A percentile compares a stretch with the other conserved stretches of the same genome.
phyloP scores from a whole-genome alignment of 768 basidiomycete genomes.

The Gyrodon lividus region DNA sequence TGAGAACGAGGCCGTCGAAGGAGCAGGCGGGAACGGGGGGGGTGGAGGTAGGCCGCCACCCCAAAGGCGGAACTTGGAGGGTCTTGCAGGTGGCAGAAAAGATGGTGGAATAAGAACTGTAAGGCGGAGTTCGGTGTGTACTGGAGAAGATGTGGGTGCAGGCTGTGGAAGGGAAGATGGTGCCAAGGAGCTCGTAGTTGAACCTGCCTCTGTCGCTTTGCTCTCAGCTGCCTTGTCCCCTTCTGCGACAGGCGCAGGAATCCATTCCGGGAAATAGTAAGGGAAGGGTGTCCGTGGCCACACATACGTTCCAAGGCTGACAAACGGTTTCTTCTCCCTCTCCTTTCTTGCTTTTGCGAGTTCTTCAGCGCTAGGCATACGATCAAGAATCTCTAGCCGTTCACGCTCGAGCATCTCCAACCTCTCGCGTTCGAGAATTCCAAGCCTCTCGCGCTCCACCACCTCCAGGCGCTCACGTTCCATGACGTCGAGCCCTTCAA shows the following conservation, averaged over 20 bases:
- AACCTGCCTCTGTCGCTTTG: conserved; percentile 17
- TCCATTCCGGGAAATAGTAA: conserved; percentile 35
- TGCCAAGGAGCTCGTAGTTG: conserved; percentile 32
- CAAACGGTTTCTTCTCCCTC: conserved; percentile 29
- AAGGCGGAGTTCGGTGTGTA: conserved; percentile 34
- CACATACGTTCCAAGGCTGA: conserved; percentile 29
- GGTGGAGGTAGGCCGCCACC: conserved; percentile 57
- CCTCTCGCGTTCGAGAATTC: conserved; percentile 30
- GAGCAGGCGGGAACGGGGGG: conserved; percentile 33
- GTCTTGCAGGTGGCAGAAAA: conserved; percentile 55
- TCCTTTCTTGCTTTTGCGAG: conserved; percentile 30
- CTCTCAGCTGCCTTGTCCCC: conserved; percentile 21
- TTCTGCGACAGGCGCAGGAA: conserved; percentile 28
- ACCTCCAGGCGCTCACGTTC: conserved; percentile 30
- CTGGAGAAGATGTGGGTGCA: conserved; percentile 10
- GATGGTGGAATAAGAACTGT: conserved; percentile 60
- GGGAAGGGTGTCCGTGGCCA: conserved; percentile 34
- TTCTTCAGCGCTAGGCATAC: conserved; percentile 33
- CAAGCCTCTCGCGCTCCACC: conserved; percentile 30
- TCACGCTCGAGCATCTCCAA: conserved; percentile 31
- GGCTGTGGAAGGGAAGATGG: conserved; percentile 6
- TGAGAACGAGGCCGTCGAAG: conserved; percentile 27
- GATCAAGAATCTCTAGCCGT: conserved; percentile 31
- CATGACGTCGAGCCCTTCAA: conserved; percentile 25
- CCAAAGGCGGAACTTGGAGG: conserved; percentile 61